Conservation (phyloP, 2,329 filamentous ascomycete genomes). For the Scedosporium apiospermum region DNA sequence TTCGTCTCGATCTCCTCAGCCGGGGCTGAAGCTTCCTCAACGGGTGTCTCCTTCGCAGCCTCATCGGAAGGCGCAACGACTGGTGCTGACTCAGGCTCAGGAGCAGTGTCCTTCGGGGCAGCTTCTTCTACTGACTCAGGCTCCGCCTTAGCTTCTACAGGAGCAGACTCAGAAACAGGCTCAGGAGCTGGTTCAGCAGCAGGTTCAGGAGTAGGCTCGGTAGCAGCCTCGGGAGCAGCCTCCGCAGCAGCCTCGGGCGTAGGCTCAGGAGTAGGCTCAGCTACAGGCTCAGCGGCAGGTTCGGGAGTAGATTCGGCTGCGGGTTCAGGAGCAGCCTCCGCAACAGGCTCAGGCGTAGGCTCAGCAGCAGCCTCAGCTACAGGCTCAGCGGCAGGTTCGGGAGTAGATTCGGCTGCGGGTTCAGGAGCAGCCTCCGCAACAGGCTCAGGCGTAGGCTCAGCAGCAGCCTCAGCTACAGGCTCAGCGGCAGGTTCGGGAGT, state of each 20-base stretch:
- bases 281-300: neutral
- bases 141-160: neutral
- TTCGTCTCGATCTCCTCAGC: neutral
- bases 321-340: neutral
- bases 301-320: neutral
- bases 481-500: slow-evolving; percentile 1
- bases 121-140: neutral
- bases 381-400: neutral
- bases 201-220: neutral
- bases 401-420: neutral
- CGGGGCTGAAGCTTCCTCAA: neutral
- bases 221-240: neutral
- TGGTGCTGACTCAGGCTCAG: neutral
- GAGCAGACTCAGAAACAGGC: neutral
- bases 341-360: neutral
- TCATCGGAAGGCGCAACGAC: neutral
- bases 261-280: neutral
- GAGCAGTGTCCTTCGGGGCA: neutral
- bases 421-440: neutral
- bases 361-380: neutral
- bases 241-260: neutral
- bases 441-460: neutral
- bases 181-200: neutral
- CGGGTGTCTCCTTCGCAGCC: neutral
- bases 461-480: neutral